These are phyloP conservation scores for Ophiostoma quercus DNA, from an alignment of 2,329 filamentous ascomycete genomes.

Conservation along the genomic window DNA sequence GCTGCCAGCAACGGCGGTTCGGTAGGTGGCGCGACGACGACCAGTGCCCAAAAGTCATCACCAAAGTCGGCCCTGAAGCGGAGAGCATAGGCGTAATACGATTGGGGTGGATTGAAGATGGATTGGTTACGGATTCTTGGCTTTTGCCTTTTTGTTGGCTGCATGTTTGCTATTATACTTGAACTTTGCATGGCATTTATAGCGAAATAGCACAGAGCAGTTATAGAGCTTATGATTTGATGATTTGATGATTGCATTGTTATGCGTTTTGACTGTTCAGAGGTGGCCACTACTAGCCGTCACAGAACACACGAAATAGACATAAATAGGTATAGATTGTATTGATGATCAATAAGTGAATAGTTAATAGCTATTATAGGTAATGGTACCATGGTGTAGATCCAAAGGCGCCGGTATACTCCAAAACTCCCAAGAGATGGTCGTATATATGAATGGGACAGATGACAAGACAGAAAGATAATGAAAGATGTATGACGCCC, in stretches of 20 bases:
- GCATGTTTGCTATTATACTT: neutral
- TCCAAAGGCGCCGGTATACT: slow-evolving; percentile 13
- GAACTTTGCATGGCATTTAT: neutral
- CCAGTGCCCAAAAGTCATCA: neutral
- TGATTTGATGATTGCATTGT: neutral
- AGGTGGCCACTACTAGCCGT: neutral
- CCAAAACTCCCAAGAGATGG: neutral
- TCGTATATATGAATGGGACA: neutral
- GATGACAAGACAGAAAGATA: neutral
- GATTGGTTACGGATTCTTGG: neutral
- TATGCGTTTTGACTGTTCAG: neutral
- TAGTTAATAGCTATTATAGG: slow-evolving; percentile 9
- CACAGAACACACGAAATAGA: neutral
- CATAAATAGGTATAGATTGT: neutral
- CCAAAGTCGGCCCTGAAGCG: slow-evolving; percentile 8
- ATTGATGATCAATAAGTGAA: neutral
- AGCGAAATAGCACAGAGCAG: neutral
- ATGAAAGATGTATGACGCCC: neutral
- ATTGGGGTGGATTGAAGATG: neutral
- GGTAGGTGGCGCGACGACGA: neutral
- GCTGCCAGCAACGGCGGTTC: slow-evolving; percentile 26
- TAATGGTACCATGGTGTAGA: slow-evolving; percentile 9
- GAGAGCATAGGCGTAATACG: neutral
- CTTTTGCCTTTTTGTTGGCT: neutral
- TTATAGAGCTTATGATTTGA: neutral